phyloP scores from a whole-genome alignment of 2,329 filamentous ascomycete species.

The Colletotrichum abscissum region DNA sequence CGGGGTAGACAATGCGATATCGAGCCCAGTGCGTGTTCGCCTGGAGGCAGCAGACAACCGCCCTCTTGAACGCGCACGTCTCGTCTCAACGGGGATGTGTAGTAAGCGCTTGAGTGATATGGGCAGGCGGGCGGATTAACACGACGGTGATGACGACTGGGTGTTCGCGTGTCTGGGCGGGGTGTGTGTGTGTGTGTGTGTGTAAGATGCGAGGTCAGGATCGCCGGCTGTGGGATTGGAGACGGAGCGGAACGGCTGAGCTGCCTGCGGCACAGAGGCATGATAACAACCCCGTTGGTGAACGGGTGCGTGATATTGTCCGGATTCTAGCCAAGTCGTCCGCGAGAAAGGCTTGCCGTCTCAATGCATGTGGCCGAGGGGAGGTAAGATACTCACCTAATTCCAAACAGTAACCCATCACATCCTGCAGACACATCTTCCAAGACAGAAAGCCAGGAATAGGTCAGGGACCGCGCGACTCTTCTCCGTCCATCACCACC shows the following conservation, averaged over 20 bases:
- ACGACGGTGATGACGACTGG: slow-evolving; percentile 22
- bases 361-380: not conserved
- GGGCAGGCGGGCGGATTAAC: not conserved
- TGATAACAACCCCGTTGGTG: not conserved
- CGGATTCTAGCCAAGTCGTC: not conserved
- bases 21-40: not conserved
- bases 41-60: slow-evolving; percentile 1
- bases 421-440: not conserved
- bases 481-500: slow-evolving; percentile 10
- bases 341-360: not conserved
- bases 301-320: slow-evolving; percentile 3
- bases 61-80: not conserved
- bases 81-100: not conserved
- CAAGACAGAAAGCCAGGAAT: not conserved
- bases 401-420: not conserved
- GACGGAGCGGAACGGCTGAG: not conserved
- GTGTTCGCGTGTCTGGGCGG: not conserved
- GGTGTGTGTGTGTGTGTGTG: not conserved
- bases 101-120: slow-evolving; percentile 16
- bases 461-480: not conserved
- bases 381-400: not conserved
- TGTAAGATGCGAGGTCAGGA: not conserved
- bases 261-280: slow-evolving; percentile 17
- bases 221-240: not conserved
- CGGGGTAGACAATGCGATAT: not conserved